A percentile compares a stretch with the other conserved stretches of the same genome.
phyloP scores from a whole-genome alignment of 352 stramenopile genomes.

The Phytophthora uliginosa region DNA sequence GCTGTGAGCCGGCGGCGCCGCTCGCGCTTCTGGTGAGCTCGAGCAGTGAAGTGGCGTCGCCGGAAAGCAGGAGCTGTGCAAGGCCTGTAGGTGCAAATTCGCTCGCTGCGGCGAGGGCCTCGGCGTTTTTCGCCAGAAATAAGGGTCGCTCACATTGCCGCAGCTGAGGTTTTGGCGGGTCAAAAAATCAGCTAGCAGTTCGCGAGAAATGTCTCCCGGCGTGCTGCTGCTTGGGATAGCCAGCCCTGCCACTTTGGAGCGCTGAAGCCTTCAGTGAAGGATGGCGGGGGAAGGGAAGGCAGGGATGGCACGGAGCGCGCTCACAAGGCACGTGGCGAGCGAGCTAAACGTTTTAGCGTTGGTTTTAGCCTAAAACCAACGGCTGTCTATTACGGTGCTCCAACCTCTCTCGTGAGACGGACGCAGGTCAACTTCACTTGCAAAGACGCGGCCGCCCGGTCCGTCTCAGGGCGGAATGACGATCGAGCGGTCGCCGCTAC shows the following conservation, averaged over 20 bases:
- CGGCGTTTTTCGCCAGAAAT: background rate
- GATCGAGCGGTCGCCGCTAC: conserved; percentile 36
- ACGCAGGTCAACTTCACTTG: conserved; percentile 25
- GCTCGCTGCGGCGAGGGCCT: background rate
- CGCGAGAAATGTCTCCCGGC: background rate
- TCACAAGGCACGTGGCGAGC: background rate
- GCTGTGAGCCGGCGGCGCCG: too few species aligned
- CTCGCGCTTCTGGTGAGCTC: background rate
- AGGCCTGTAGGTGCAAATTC: background rate
- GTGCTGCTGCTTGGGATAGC: background rate
- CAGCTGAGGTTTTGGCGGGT: background rate
- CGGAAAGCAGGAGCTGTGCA: too few species aligned
- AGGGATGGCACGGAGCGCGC: conserved; percentile 10
- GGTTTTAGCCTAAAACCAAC: background rate
- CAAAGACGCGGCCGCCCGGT: conserved; percentile 21
- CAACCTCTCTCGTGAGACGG: conserved; percentile 27
- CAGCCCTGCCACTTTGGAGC: background rate
- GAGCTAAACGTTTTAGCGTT: background rate
- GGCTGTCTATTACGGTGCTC: background rate
- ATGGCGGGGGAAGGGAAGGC: conserved; percentile 2
- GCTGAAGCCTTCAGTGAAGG: background rate
- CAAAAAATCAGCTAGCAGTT: conserved; percentile 2
- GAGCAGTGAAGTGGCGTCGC: background rate
- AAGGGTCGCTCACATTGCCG: background rate
- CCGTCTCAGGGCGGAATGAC: conserved; percentile 24